These are phyloP conservation scores for Ustilago crameri DNA, from an alignment of 1,284 basidiomycete genomes.

Conservation along the genomic window DNA sequence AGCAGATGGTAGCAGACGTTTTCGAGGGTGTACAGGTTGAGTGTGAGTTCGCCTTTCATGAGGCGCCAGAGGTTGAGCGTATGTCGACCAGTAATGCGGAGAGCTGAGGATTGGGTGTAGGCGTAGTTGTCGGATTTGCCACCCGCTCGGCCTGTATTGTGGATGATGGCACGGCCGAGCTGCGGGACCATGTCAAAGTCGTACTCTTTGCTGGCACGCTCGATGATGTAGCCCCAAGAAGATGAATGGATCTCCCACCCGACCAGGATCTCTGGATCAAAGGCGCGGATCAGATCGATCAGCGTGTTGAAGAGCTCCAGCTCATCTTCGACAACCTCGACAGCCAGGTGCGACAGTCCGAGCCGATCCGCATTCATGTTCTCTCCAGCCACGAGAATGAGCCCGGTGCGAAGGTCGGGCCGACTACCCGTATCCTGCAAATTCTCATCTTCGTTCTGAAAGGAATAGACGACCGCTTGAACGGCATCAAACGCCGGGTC, in stretches of 20 bases:
- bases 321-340: constrained; percentile 78
- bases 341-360: constrained; percentile 53
- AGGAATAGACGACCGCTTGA: constrained; percentile 77
- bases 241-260: constrained; percentile 91
- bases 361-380: constrained; percentile 35
- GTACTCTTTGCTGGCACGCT: constrained; percentile 72
- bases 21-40: constrained; percentile 88
- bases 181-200: constrained; percentile 68
- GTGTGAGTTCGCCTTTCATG: constrained; percentile 83
- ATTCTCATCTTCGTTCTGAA: constrained; percentile 73
- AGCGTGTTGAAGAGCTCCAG: constrained; percentile 83
- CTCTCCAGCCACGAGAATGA: constrained; percentile 39
- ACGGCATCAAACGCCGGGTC: constrained; percentile 80
- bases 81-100: constrained; percentile 87
- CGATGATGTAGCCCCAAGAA: constrained; percentile 89
- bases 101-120: constrained; percentile 85
- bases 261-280: constrained; percentile 89
- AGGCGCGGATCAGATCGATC: constrained; percentile 78
- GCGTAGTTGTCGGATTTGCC: constrained; percentile 58
- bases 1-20: constrained; percentile 76
- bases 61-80: constrained; percentile 92
- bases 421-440: constrained; percentile 53
- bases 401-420: constrained; percentile 52
- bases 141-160: constrained; percentile 53
- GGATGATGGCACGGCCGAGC: constrained; percentile 66